These are phyloP conservation scores for Actinomortierella ambigua DNA, from an alignment of 371 early-diverging fungal genomes.

Conservation along the genomic window DNA sequence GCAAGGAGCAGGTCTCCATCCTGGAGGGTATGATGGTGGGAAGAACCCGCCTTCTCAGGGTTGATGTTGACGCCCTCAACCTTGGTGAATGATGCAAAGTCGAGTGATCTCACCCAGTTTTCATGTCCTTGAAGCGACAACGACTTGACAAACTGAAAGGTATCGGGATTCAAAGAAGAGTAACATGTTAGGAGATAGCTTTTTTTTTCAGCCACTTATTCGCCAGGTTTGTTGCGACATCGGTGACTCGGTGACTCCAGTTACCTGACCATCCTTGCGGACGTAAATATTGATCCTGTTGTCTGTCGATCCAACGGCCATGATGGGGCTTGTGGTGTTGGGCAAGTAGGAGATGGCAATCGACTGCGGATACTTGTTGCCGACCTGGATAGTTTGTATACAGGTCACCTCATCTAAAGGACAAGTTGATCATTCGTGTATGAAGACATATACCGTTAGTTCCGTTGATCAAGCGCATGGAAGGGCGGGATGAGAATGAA, in stretches of 20 bases:
- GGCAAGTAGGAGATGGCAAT: constrained; percentile 77
- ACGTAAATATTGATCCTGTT: constrained; percentile 43
- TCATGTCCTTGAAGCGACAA: constrained; percentile 86
- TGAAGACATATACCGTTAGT: background rate
- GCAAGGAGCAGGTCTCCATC: constrained; percentile 87
- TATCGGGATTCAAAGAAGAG: background rate
- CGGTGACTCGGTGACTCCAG: too few relatives aligned
- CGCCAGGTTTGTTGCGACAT: too few relatives aligned
- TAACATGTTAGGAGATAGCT: background rate
- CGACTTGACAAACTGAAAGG: constrained; percentile 60
- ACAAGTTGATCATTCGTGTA: background rate
- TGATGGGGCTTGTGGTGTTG: constrained; percentile 50
- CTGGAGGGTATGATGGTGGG: constrained; percentile 61
- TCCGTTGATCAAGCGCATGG: background rate
- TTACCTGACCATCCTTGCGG: constrained; percentile 33
- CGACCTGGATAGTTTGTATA: constrained; percentile 73
- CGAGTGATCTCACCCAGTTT: constrained; percentile 90
- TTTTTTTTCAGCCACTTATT: too few relatives aligned
- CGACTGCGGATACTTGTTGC: constrained; percentile 71
- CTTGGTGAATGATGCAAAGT: constrained; percentile 70
- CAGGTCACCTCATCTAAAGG: constrained; percentile 55
- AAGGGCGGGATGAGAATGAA: background rate
- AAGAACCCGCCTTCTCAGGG: constrained; percentile 36
- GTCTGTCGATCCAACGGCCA: constrained; percentile 41
- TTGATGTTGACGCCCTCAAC: constrained; percentile 5